Base-by-base conservation (phyloP, 164 flowering plant genomes). In the Dillenia suffruticosa region DNA sequence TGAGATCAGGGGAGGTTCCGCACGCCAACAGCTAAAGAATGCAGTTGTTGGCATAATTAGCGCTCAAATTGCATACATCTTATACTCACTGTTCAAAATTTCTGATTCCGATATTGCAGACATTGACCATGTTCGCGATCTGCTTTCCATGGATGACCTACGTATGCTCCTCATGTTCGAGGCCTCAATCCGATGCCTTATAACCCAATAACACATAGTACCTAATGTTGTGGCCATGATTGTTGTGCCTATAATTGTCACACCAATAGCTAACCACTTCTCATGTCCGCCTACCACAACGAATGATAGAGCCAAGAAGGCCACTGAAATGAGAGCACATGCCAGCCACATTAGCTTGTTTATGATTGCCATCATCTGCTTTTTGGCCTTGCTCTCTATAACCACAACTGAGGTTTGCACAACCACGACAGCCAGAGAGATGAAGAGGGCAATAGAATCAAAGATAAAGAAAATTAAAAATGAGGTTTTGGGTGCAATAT, bases 301-400 rank as follows among this genome's bases (percentile, higher is more conserved):
- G 56, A 80, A 89, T 1, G 95, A 74, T 46, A 94, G 66, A 5
- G 98, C 89, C 65, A 91, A 66, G 55, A 81, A 94, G 16, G 98
- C 86, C 2, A 91, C 84, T 0, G 97, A 89, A 46, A 90, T 66
- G 1, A 89, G 84, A 58, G 86, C 92, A 60, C 98, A 89, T 3
- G 97, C 97, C 51, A 90, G 32, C 98, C 98, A 94, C 98, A 94
- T 94, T 12, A 94, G 78, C 84, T 94, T 94, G 90, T 94, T 94
- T 40, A 94, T 94, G 46, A 84, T 54, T 0, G 93, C 84, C 95
- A 91, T 87, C 95, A 91, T 82, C 67, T 84, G 84, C 76, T 91
- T 91, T 84, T 94, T 94, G 11, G 96, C 97, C 75, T 86, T 89
- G 78, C 91, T 85, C 67, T 93, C 97, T 52, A 89, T 88, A 8